These are phyloP conservation scores for Acanthamoeba healyi DNA, from an alignment of 208 protist species.

Conservation along the genomic window DNA sequence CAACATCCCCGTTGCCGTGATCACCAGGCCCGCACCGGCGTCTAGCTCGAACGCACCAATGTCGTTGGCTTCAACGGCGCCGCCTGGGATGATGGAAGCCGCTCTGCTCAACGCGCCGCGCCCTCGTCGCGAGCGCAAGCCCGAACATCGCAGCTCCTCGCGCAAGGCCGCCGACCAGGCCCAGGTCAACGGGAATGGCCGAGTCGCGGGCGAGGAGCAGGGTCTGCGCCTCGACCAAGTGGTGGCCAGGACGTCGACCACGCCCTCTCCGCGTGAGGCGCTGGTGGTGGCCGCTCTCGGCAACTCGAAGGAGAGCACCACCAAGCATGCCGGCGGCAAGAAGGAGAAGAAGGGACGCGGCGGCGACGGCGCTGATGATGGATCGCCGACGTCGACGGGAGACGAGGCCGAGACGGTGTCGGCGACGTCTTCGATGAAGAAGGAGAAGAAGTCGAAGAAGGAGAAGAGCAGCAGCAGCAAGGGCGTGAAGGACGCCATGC, in stretches of 20 bases:
- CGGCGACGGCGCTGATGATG: too few species aligned
- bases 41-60: neutral
- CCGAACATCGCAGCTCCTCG: neutral
- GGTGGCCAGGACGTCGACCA: neutral
- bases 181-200: neutral
- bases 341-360: neutral
- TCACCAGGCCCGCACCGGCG: neutral
- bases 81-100: neutral
- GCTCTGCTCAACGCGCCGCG: neutral
- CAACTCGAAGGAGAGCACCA: neutral
- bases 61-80: neutral
- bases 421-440: neutral
- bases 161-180: neutral
- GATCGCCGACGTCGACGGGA: neutral
- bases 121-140: neutral
- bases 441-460: constrained; percentile 1
- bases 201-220: neutral
- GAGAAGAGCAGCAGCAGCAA: neutral
- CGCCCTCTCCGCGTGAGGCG: neutral
- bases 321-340: too few species aligned
- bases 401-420: neutral
- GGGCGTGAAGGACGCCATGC: neutral
- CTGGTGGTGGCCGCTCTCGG: too few species aligned
- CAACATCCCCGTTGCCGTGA: neutral
- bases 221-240: neutral